These are phyloP conservation scores for Chrysopogon serrulatus DNA, from an alignment of 176 grass and related monocot genomes.

Conservation along the genomic window DNA sequence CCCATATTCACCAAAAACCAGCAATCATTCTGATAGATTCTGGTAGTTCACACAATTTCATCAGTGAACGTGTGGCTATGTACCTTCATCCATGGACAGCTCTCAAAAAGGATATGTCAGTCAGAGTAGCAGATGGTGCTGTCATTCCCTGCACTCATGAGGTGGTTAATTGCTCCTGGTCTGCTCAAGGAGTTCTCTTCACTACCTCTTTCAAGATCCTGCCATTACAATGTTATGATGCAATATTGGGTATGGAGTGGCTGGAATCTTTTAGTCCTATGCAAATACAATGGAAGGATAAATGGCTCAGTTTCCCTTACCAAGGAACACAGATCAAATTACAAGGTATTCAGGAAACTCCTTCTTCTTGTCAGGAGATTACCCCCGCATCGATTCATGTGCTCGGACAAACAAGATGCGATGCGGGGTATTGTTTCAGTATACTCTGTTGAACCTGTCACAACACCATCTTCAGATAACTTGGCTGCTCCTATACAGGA, in stretches of 20 bases:
- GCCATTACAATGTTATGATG: not conserved
- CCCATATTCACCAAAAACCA: rapidly evolving
- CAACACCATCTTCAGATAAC: too few species aligned
- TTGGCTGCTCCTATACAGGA: too few species aligned
- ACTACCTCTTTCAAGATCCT: not conserved
- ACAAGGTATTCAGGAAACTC: too few species aligned
- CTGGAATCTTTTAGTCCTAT: not conserved
- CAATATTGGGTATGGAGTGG: not conserved
- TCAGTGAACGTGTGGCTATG: not conserved
- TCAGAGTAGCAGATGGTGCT: not conserved
- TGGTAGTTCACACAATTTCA: not conserved
- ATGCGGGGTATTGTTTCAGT: too few species aligned
- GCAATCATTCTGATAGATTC: not conserved
- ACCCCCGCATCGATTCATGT: too few species aligned
- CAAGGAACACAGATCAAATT: too few species aligned
- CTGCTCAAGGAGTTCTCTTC: not conserved
- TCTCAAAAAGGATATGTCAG: too few species aligned
- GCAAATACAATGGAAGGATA: not conserved
- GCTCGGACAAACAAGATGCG: too few species aligned
- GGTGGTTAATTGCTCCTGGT: not conserved
- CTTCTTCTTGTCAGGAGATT: too few species aligned
- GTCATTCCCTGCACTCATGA: rapidly evolving
- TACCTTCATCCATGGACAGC: too few species aligned
- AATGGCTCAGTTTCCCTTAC: not conserved
- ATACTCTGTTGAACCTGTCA: too few species aligned